Percentiles rank a stretch among this genome's conserved stretches.
Conservation (phyloP, 306 rosid genomes). For the Cucurbita pepo region DNA sequence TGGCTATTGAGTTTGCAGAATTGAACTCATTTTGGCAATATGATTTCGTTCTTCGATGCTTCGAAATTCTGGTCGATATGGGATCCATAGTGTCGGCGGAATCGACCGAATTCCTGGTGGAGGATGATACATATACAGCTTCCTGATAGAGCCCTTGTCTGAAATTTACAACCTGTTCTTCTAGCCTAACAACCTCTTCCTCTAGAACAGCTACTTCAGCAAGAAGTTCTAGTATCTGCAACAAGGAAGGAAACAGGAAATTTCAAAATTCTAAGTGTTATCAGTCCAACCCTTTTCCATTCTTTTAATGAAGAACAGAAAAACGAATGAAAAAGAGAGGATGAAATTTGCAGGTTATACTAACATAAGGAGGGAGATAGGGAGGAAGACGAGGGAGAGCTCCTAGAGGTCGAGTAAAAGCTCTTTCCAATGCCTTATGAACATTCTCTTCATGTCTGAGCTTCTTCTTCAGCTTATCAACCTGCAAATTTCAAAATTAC, state of each 20-base stretch:
- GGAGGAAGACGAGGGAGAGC: slow-evolving; percentile 97
- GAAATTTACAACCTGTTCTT: slow-evolving; percentile 72
- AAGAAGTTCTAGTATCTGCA: slow-evolving; percentile 72
- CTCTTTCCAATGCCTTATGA: slow-evolving; percentile 87
- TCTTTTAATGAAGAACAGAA: neutral
- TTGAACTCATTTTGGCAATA: slow-evolving; percentile 52
- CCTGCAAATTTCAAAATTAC: slow-evolving; percentile 27
- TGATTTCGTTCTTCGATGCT: slow-evolving; percentile 69
- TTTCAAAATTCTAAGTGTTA: neutral
- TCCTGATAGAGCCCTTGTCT: slow-evolving; percentile 76
- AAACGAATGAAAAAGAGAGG: neutral
- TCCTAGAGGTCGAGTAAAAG: slow-evolving; percentile 79
- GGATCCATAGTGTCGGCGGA: slow-evolving; percentile 22
- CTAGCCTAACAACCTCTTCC: slow-evolving; percentile 75
- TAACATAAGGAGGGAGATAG: slow-evolving; percentile 80
- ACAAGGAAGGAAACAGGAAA: slow-evolving; percentile 2
- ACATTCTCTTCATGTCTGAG: slow-evolving; percentile 94
- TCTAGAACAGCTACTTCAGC: slow-evolving; percentile 94
- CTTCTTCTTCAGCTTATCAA: slow-evolving; percentile 83
- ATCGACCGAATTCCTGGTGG: slow-evolving; percentile 36
- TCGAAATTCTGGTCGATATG: slow-evolving; percentile 27
- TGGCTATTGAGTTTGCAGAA: slow-evolving; percentile 14
- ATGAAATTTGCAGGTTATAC: slow-evolving; percentile 1
- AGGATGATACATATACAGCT: slow-evolving; percentile 55
- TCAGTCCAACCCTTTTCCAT: neutral